These are phyloP conservation scores for Malus hybrid DNA, from an alignment of 331 rosid genomes.

Conservation along the genomic window DNA sequence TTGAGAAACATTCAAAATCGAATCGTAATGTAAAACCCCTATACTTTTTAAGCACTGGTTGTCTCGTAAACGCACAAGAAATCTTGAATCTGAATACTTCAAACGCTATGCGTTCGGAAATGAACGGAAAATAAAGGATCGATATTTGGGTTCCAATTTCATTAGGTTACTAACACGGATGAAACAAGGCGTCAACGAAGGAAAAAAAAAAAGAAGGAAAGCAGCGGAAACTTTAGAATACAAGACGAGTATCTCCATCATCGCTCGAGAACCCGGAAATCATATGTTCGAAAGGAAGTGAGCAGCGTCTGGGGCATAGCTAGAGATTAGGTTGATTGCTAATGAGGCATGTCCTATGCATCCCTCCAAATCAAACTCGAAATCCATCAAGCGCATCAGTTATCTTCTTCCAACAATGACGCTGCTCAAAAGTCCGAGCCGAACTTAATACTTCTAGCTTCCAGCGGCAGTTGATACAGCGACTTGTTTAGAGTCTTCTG, in stretches of 20 bases:
- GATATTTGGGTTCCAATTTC: no score
- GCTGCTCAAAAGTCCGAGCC: background rate
- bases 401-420: background rate
- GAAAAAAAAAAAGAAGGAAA: background rate
- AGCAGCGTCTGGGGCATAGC: background rate
- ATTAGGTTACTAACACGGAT: background rate
- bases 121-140: no score
- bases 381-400: background rate
- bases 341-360: background rate
- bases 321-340: background rate
- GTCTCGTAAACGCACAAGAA: no score
- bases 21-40: no score
- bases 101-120: no score
- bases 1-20: no score
- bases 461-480: slow-evolving; percentile 24
- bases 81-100: no score
- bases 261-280: background rate
- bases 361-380: background rate
- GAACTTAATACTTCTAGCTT: slow-evolving; percentile 4
- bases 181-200: background rate
- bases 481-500: slow-evolving; percentile 41
- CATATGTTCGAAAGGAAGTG: background rate
- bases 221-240: background rate
- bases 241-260: background rate
- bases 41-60: no score